A percentile compares a stretch with the other conserved stretches of the same genome.
Evolutionary conservation across 1,284 basidiomycete species (phyloP).

Genomic region (Marasmius tenuissimus): DNA sequence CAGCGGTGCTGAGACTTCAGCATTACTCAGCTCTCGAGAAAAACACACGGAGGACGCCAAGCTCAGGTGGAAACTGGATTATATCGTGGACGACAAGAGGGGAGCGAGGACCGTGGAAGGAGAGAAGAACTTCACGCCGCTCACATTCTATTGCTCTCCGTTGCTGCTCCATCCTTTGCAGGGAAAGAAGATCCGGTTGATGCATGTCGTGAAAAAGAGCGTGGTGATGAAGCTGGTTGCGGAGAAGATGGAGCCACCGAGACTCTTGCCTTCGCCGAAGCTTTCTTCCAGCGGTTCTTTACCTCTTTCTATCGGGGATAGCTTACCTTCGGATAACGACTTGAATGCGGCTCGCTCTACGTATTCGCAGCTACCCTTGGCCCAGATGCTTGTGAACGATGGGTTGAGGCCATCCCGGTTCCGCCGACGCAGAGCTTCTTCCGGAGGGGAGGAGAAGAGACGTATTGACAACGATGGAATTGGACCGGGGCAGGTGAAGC

Average conservation of each 20-base stretch:
- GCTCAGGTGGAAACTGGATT: slow-evolving; percentile 75
- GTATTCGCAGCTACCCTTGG: not conserved
- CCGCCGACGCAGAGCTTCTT: slow-evolving; percentile 35
- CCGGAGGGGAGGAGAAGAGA: slow-evolving; percentile 29
- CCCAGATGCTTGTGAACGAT: not conserved
- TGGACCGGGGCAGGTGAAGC: not conserved
- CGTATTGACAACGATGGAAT: not conserved
- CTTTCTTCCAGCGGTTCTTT: not conserved
- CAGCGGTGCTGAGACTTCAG: slow-evolving; percentile 54
- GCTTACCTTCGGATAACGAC: not conserved
- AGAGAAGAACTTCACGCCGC: slow-evolving; percentile 69
- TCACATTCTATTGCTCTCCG: slow-evolving; percentile 74
- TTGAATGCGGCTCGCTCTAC: not conserved
- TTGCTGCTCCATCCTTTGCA: slow-evolving; percentile 60
- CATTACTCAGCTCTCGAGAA: slow-evolving; percentile 21
- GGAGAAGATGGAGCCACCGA: slow-evolving; percentile 52
- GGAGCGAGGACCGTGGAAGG: slow-evolving; percentile 46
- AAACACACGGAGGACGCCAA: slow-evolving; percentile 31
- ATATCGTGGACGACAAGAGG: slow-evolving; percentile 64
- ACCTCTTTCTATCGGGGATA: not conserved
- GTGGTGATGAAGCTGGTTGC: slow-evolving; percentile 58
- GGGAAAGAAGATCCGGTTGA: slow-evolving; percentile 63
- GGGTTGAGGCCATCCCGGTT: not conserved
- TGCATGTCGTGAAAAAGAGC: slow-evolving; percentile 71
- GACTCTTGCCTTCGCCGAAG: not conserved